phyloP scores from a whole-genome alignment of 495 filamentous ascomycete species.

The Talaromyces borbonicus region DNA sequence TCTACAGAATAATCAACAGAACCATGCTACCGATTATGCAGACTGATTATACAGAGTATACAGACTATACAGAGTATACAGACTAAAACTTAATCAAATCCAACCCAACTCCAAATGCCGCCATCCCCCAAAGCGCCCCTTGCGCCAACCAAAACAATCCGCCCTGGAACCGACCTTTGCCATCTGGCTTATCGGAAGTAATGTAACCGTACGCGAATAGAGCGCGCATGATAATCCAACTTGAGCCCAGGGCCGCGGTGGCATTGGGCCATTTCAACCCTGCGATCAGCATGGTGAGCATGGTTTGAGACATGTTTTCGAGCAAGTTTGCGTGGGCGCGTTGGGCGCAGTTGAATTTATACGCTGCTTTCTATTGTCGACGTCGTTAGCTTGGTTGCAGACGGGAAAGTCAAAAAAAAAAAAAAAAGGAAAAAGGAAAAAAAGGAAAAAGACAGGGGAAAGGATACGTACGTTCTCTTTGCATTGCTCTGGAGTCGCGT shows the following conservation, averaged over 20 bases:
- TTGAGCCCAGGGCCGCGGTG: conserved; percentile 39
- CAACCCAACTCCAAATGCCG: conserved; percentile 30
- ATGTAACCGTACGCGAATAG: conserved; percentile 55
- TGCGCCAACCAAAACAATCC: conserved; percentile 30
- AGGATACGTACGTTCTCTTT: conserved; percentile 38
- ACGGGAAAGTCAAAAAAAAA: not conserved
- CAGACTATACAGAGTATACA: not conserved
- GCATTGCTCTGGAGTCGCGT: conserved; percentile 47
- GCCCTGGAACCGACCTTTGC: conserved; percentile 36
- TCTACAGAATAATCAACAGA: too few relatives aligned
- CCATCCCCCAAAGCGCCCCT: conserved; percentile 35
- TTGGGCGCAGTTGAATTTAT: conserved; percentile 58
- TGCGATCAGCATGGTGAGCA: conserved; percentile 48
- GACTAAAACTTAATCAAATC: conserved; percentile 17
- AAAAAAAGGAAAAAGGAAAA: conserved; percentile 34
- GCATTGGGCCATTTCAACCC: conserved; percentile 47
- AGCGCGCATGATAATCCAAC: conserved; percentile 46
- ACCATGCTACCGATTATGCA: too few relatives aligned
- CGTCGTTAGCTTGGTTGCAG: conserved; percentile 26
- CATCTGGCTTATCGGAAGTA: conserved; percentile 32
- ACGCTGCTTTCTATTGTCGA: conserved; percentile 16
- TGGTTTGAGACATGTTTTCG: conserved; percentile 51
- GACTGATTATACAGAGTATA: too few relatives aligned
- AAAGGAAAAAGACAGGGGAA: too few relatives aligned
- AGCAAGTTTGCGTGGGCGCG: conserved; percentile 63